A percentile compares a stretch with the other conserved stretches of the same genome.
These are phyloP conservation scores for Nakazawaea anatomiae DNA, from an alignment of 805 yeast species.

Conservation along the genomic window DNA sequence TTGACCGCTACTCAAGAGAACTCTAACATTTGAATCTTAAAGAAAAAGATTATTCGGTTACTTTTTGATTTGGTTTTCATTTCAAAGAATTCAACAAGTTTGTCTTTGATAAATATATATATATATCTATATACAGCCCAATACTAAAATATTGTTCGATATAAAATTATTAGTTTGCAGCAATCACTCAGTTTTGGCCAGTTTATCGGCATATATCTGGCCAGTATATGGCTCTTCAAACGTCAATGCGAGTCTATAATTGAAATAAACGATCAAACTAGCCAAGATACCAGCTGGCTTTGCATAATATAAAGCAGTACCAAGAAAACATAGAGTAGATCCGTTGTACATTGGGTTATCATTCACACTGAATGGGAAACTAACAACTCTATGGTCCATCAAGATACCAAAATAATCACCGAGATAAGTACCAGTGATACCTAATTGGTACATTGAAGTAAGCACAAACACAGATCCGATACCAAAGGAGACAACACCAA, in stretches of 20 bases:
- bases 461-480: slow-evolving; percentile 78
- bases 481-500: slow-evolving; percentile 52
- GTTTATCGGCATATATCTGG: slow-evolving; percentile 60
- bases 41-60: too few relatives aligned
- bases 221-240: slow-evolving; percentile 98
- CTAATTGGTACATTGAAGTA: slow-evolving; percentile 85
- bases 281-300: slow-evolving; percentile 86
- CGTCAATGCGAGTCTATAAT: slow-evolving; percentile 78
- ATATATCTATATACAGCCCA: not conserved
- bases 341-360: slow-evolving; percentile 98
- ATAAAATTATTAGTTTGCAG: too few relatives aligned
- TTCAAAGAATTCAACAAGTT: too few relatives aligned
- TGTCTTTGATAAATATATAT: not conserved
- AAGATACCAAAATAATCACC: slow-evolving; percentile 97
- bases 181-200: not conserved
- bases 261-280: slow-evolving; percentile 63
- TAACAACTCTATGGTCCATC: slow-evolving; percentile 83
- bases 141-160: too few relatives aligned
- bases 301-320: slow-evolving; percentile 81
- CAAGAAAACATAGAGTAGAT: slow-evolving; percentile 81
- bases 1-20: too few relatives aligned
- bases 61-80: too few relatives aligned
- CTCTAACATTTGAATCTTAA: too few relatives aligned
- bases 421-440: slow-evolving; percentile 92
- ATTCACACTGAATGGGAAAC: slow-evolving; percentile 87